phyloP scores from a whole-genome alignment of 768 basidiomycete species.

The Thelephora ganbajun region DNA sequence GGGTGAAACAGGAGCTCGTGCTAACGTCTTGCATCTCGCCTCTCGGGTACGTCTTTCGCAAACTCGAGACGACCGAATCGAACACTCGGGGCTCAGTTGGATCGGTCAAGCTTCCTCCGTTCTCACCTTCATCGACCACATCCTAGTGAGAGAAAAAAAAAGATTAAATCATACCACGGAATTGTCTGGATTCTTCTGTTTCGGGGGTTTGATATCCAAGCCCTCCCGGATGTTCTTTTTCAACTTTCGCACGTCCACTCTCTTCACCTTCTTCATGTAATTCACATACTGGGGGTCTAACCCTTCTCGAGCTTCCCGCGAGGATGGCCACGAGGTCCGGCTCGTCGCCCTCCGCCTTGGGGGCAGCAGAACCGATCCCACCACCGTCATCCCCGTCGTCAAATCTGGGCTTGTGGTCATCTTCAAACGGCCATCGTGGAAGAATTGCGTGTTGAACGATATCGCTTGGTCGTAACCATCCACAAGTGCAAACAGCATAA shows the following conservation, averaged over 20 bases:
- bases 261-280: conserved; percentile 89
- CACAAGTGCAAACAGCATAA: conserved; percentile 3
- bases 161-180: conserved; percentile 9
- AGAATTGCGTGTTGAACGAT: conserved; percentile 94
- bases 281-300: conserved; percentile 78
- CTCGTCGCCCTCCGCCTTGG: conserved; percentile 55
- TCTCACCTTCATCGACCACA: too few relatives aligned
- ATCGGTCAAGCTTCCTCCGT: too few relatives aligned
- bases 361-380: conserved; percentile 17
- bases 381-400: conserved; percentile 48
- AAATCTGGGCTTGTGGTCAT: conserved; percentile 58
- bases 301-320: too few relatives aligned
- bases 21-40: conserved; percentile 37
- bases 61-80: conserved; percentile 66
- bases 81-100: conserved; percentile 32
- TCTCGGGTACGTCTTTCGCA: conserved; percentile 70
- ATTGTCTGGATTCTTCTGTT: conserved; percentile 25
- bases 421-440: conserved; percentile 88
- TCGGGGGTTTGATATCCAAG: conserved; percentile 55
- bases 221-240: conserved; percentile 99
- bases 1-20: conserved; percentile 99
- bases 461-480: conserved; percentile 37
- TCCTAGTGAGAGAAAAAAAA: too few relatives aligned
- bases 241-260: conserved; percentile 48
- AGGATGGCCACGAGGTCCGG: conserved; percentile 82